Evolutionary conservation across 306 rosid species (phyloP).

Genomic region (Quercus wislizeni): DNA sequence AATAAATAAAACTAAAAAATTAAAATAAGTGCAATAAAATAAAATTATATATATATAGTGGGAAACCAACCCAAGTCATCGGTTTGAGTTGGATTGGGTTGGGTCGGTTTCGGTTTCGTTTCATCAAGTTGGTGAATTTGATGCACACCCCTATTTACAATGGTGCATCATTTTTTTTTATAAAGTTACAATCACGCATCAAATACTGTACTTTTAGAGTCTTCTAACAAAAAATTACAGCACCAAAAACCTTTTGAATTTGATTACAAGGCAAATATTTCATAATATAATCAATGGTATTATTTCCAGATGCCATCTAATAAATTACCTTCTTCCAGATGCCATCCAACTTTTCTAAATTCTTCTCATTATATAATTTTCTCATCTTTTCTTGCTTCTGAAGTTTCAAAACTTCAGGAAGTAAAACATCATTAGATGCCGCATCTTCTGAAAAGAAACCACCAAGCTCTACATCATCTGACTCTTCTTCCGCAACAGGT

Average conservation of each 20-base stretch:
- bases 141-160: too few relatives aligned
- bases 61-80: too few relatives aligned
- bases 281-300: background rate
- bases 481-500: constrained; percentile 45
- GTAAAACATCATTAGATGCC: constrained; percentile 39
- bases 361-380: constrained; percentile 58
- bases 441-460: constrained; percentile 70
- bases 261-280: background rate
- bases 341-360: constrained; percentile 81
- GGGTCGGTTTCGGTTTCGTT: too few relatives aligned
- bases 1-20: too few relatives aligned
- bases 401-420: constrained; percentile 50
- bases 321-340: constrained; percentile 82
- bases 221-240: background rate
- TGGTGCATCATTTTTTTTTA: too few relatives aligned
- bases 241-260: constrained; percentile 4
- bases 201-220: background rate
- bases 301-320: background rate
- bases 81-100: too few relatives aligned
- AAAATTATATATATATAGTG: too few relatives aligned
- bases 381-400: constrained; percentile 63
- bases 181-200: background rate
- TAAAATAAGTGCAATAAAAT: too few relatives aligned
- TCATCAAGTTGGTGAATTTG: too few relatives aligned
- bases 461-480: constrained; percentile 74